Base-by-base conservation (phyloP, 2,329 filamentous ascomycete species). In the Dactylellina parvicollis region DNA sequence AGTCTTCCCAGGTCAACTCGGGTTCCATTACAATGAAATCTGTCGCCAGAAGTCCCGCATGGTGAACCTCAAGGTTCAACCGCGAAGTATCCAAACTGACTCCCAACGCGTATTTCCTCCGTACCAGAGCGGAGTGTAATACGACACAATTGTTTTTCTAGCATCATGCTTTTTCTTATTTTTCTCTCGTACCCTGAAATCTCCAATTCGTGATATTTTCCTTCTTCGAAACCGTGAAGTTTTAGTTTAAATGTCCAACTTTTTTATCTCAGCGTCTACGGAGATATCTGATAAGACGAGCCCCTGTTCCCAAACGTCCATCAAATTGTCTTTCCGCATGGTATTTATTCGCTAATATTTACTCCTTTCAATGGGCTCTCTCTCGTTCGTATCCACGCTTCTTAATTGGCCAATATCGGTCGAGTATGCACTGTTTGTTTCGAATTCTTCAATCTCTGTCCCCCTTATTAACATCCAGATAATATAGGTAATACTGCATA, bases 321-420 rank as follows among this genome's bases (percentile, higher is more conserved):
- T 44, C 32, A 46, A 55, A 57, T n/a, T 40, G 62, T 56, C 52
- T 66, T 34, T 49, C 32, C n/a, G n/a, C n/a, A n/a, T n/a, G n/a
- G n/a, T n/a, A 22, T 22, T 57, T 14, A 59, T 49, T 67, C 62
- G 62, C 44, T 36, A 46, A 46, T 40, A 47, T 32, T 59, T 67
- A 42, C 42, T 34, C 44, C 47, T 44, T 67, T 42, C 36, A 32
- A 50, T 34, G 22, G 32, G 22, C 38, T 46, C 18, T 42, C 50
- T 46, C 24, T 28, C 36, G 40, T 18, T 66, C 20, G 44, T 42
- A 59, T 59, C 52, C 18, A 59, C 16, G 40, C 24, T 59, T 47
- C 22, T 18, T 46, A 40, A 26, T 49, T 46, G 34, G 24, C 24
- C 32, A 52, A 12, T 56, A 40, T 56, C 20, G 12, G 20, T 40